Base-by-base conservation (phyloP, 441 rosid species). In the Bocquillonia castaneifolia region DNA sequence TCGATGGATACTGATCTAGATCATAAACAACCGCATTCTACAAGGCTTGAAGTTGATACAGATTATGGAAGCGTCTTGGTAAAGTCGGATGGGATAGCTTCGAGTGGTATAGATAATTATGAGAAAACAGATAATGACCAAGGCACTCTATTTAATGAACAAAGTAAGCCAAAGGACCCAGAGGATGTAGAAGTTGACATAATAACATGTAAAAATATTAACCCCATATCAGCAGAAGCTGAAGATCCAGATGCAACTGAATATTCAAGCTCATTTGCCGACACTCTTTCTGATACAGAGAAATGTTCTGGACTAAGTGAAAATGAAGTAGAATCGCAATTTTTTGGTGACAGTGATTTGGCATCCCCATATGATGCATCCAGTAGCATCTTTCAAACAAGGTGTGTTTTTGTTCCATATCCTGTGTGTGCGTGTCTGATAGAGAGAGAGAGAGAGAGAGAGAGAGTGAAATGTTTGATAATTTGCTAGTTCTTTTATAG, bases 241-340 rank as follows among this genome's bases (percentile, higher is more conserved):
- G 88, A 83, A 20, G 99, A 91, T 39, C 93, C 93, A 25, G 84
- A 94, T 77, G 97, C 88, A 29, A 91, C 97, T 36, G 97, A 94
- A 72, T 85, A 79, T 74, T 91, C 97, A 69, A 91, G 97, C 81
- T 93, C 99, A 54, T 94, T 94, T 80, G 93, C 85, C 0, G 77
- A 89, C 77, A 87, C 89, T 53, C 55, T 66, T 36, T 86, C 96
- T 17, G 88, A 83, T 59, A 73, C 74, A 5, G 86, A 79, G 64
- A 82, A 76, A 72, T 80, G 74, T 63, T 77, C 84, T 31, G 95
- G 82, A 58, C 59, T 82, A 51, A 81, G 80, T 57, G 96, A 83
- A 67, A 87, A 87, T 70, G 97, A 90, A 74, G 96, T 88, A 2
- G 96, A 91, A 70, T 88, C 96, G 32, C 87, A 84, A 67, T 90